These are phyloP conservation scores for Cryphonectria radicalis DNA, from an alignment of 2,329 filamentous ascomycete genomes.

Conservation along the genomic window DNA sequence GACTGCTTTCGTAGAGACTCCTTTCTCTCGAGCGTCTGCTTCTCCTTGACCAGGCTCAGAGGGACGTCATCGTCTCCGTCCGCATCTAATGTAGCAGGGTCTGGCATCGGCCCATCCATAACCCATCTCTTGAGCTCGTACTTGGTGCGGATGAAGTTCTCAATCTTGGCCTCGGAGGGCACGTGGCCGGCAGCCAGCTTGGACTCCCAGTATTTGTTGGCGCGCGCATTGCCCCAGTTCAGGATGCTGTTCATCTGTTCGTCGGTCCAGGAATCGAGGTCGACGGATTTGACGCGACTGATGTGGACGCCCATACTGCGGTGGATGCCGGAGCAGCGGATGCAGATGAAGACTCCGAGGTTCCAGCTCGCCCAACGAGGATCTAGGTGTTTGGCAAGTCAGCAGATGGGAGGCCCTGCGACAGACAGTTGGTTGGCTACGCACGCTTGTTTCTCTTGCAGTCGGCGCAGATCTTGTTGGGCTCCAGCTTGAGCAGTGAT, in stretches of 20 bases:
- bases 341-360: constrained; percentile 94
- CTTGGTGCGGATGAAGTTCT: constrained; percentile 99
- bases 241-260: constrained; percentile 94
- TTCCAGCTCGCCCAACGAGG: constrained; percentile 99
- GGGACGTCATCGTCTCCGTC: constrained; percentile 85
- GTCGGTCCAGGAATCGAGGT: constrained; percentile 97
- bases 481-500: constrained; percentile 88
- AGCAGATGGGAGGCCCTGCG: neutral
- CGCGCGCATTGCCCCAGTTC: constrained; percentile 93
- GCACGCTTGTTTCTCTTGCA: constrained; percentile 98
- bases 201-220: constrained; percentile 98
- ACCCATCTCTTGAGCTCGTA: constrained; percentile 99
- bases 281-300: constrained; percentile 95
- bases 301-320: constrained; percentile 99
- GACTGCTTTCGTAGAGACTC: constrained; percentile 65
- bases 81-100: constrained; percentile 83
- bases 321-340: constrained; percentile 97
- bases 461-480: constrained; percentile 96
- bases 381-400: constrained; percentile 58
- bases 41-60: constrained; percentile 66
- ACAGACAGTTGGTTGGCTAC: constrained; percentile 38
- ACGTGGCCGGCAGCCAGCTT: constrained; percentile 90
- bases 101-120: constrained; percentile 96
- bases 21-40: constrained; percentile 65
- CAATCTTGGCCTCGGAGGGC: constrained; percentile 95